Percentiles rank a stretch among this genome's conserved stretches.
Evolutionary conservation across 2,329 filamentous ascomycete species (phyloP).

Genomic region (Aspergillus ochraceoroseus): DNA sequence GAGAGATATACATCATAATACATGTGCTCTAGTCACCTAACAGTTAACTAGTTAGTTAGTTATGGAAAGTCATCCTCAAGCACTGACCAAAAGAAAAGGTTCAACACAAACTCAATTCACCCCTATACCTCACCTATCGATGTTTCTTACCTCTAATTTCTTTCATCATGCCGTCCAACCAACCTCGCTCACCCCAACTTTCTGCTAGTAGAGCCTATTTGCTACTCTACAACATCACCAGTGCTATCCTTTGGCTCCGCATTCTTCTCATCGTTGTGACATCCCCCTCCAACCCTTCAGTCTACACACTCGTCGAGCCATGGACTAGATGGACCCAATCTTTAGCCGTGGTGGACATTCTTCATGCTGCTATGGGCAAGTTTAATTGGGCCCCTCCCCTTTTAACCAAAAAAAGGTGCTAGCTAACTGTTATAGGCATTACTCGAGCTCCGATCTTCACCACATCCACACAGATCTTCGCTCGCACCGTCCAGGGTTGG

Average conservation of each 20-base stretch:
- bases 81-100: too few relatives aligned
- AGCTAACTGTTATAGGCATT: slow-evolving; percentile 20
- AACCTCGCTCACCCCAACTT: slow-evolving; percentile 2
- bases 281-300: slow-evolving; percentile 8
- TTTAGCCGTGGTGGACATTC: slow-evolving; percentile 24
- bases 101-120: not conserved
- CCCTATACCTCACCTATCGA: not conserved
- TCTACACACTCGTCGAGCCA: slow-evolving; percentile 25
- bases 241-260: slow-evolving; percentile 24
- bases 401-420: not conserved
- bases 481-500: slow-evolving; percentile 32
- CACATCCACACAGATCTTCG: slow-evolving; percentile 31
- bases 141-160: not conserved
- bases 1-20: too few relatives aligned
- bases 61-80: too few relatives aligned
- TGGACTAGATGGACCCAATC: slow-evolving; percentile 27
- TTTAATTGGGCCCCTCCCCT: not conserved
- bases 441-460: slow-evolving; percentile 29
- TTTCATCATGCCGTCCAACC: slow-evolving; percentile 3
- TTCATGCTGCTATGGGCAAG: slow-evolving; percentile 26
- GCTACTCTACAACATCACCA: slow-evolving; percentile 25
- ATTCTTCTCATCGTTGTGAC: slow-evolving; percentile 21
- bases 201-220: slow-evolving; percentile 20
- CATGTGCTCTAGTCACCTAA: too few relatives aligned
- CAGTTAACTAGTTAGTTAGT: too few relatives aligned